Evolutionary conservation across 2,329 filamentous ascomycete genomes (phyloP), one percentile per base, ranked within the genome.

Genomic region (Mycocentrospora acerina): DNA sequence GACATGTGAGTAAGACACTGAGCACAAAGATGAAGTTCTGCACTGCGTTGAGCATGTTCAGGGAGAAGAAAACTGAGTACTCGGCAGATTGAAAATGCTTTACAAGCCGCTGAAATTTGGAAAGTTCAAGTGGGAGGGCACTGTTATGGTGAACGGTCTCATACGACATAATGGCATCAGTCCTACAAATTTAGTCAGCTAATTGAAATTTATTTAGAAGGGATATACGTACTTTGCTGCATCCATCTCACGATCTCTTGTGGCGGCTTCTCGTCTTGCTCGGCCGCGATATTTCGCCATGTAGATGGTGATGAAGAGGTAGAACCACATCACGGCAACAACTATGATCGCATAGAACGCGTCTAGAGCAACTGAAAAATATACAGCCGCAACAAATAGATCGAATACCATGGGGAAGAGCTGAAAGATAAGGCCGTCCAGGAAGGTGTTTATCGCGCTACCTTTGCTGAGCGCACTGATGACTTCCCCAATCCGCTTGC

Each of bases 341-440:
- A 81, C 66, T 9, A 77, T 69, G 5, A 82, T 67, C 3, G 79
- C 80, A 46, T 83, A 82, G 33, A 83, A 74, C 11, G 79, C 78
- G 59, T 83, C 80, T 48, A 83, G 82, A 0, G 71, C 77, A 40
- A 76, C 61, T 2, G 80, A 79, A 18, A 85, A 71, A 46, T 83
- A 84, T 15, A 77, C 66, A 26, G 82, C 75, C 4, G 81, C 81
- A 19, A 83, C 69, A 4, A 69, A 59, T 59, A 84, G 71, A 57
- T 85, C 81, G 35, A 81, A 73, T 3, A 84, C 54, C 74, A 80
- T 81, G 3, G 81, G 80, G 4, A 79, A 62, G 6, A 80, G 74
- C 18, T 77, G 72, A 35, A 84, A 79, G 30, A 80, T 72, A 16
- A 82, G 69, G 7, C 73, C 76, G 54, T 83, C 80, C 4, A 83